Base-by-base conservation (phyloP, 768 basidiomycete genomes). In the Tylopilus vinaceipallidus region DNA sequence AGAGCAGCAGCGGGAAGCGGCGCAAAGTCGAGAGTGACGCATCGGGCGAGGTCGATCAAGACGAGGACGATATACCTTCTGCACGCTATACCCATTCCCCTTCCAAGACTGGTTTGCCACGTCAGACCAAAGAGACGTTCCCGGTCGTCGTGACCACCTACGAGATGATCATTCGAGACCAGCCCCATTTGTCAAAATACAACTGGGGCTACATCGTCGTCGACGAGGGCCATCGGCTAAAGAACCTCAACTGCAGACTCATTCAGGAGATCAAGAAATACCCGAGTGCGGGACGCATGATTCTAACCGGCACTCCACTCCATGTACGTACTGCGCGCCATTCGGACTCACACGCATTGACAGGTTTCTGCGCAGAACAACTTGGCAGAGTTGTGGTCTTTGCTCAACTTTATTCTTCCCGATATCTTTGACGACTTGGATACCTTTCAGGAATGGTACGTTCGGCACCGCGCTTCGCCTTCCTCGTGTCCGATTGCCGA, bases 401-500 rank as follows among this genome's bases (percentile, higher is more conserved):
- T 98, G 16, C 82, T 99, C 27, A 97, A 97, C 64, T 99, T 98
- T 60, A 90, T 98, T 51, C 78, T 98, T 5, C 97, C 97, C 0
- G 87, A 94, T 56, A 84, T 98, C 45, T 98, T 98, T 64, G 81
- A 84, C 51, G 91, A 98, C 58, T 73, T 95, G 19, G 84, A 91
- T 47, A 78, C 86, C 4, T 97, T 97, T 74, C 91, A 95, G 68
- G 82, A 92, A 62, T 93, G 91, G 94, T 88, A 42, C 13, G 74
- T n/a, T 55, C 51, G 17, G 34, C 33, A 42, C 27, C 45, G 34
- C 20, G 16, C n/a, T 22, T 12, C 34, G 5, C 11, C 23, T 40
- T 14, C 35, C 20, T 42, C 40, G 47, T 19, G 48, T 44, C 29
- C n/a, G 1, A 20, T 36, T 48, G 23, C 45, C 39, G 42, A 38